Percentiles rank a stretch among this genome's conserved stretches.
phyloP scores from a whole-genome alignment of 2,329 filamentous ascomycete species.

The Arachnomyces sp. region DNA sequence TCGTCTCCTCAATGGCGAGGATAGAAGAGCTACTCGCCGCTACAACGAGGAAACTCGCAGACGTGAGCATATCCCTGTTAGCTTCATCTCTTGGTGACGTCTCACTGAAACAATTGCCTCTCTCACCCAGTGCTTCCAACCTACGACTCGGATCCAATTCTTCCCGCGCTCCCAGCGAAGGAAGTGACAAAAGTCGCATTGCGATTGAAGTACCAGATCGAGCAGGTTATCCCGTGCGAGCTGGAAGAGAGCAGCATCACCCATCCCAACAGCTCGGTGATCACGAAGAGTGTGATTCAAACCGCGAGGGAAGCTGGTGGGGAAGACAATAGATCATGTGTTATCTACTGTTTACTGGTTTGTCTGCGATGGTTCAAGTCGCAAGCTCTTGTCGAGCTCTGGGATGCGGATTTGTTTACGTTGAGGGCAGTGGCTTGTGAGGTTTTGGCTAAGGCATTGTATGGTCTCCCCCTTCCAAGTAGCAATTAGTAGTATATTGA shows the following conservation, averaged over 20 bases:
- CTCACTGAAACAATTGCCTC: not conserved
- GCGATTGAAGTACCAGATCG: conserved; percentile 81
- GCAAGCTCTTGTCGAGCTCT: conserved; percentile 73
- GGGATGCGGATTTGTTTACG: conserved; percentile 79
- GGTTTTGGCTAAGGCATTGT: conserved; percentile 74
- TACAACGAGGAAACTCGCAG: conserved; percentile 31
- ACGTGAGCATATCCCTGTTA: conserved; percentile 26
- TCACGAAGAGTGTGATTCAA: conserved; percentile 68
- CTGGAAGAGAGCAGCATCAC: conserved; percentile 68
- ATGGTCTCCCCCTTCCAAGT: conserved; percentile 10
- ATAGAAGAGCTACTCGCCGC: conserved; percentile 22
- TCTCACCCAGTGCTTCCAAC: conserved; percentile 34
- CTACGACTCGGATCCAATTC: conserved; percentile 28
- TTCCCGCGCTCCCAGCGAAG: conserved; percentile 62
- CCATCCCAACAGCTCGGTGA: conserved; percentile 71
- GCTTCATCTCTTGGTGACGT: not conserved
- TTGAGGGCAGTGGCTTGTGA: conserved; percentile 77
- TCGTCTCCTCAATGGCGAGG: conserved; percentile 23
- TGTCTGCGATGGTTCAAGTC: conserved; percentile 67
- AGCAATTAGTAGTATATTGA: not conserved
- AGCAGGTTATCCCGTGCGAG: conserved; percentile 84
- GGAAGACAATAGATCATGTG: conserved; percentile 63
- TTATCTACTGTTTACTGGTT: conserved; percentile 75
- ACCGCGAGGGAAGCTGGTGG: conserved; percentile 78
- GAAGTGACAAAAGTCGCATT: conserved; percentile 87